Evolutionary conservation across 2,329 filamentous ascomycete species (phyloP).

Genomic region (Onygenales sp.): DNA sequence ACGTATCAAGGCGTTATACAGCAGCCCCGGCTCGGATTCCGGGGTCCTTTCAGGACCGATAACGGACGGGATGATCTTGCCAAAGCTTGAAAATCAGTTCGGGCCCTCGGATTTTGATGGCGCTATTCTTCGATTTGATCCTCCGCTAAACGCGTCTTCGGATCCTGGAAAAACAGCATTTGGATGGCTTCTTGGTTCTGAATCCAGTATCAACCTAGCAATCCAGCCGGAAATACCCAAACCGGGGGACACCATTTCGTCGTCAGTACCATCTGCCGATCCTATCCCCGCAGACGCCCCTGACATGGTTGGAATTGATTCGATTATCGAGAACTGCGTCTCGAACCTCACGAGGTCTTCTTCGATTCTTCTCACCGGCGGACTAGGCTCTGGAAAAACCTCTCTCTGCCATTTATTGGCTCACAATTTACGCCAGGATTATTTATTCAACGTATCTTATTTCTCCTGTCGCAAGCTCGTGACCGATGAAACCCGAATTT

Average conservation of each 20-base stretch:
- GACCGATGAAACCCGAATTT: conserved; percentile 81
- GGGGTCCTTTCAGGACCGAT: conserved; percentile 73
- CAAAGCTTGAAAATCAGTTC: conserved; percentile 47
- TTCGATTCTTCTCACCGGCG: conserved; percentile 81
- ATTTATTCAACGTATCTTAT: conserved; percentile 73
- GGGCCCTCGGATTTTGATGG: conserved; percentile 63
- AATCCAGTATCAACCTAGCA: conserved; percentile 63
- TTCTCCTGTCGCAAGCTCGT: conserved; percentile 80
- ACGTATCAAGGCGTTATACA: conserved; percentile 63
- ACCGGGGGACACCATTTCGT: conserved; percentile 42
- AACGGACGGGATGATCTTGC: conserved; percentile 78
- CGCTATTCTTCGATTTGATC: conserved; percentile 71
- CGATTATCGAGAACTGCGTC: conserved; percentile 60
- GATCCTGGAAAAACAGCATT: conserved; percentile 24
- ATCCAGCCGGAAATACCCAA: conserved; percentile 64
- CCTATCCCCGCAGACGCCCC: conserved; percentile 46
- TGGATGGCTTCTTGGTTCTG: conserved; percentile 68
- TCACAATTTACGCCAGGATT: conserved; percentile 59
- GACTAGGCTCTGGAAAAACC: conserved; percentile 83
- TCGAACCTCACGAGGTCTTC: conserved; percentile 75
- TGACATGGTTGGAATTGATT: conserved; percentile 74
- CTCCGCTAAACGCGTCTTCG: conserved; percentile 31
- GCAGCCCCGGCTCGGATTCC: conserved; percentile 44
- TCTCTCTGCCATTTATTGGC: conserved; percentile 68
- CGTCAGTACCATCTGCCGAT: conserved; percentile 41